A percentile compares a stretch with the other conserved stretches of the same genome.
These are phyloP conservation scores for Corchorus olitorius DNA, from an alignment of 345 rosid genomes.

Conservation along the genomic window DNA sequence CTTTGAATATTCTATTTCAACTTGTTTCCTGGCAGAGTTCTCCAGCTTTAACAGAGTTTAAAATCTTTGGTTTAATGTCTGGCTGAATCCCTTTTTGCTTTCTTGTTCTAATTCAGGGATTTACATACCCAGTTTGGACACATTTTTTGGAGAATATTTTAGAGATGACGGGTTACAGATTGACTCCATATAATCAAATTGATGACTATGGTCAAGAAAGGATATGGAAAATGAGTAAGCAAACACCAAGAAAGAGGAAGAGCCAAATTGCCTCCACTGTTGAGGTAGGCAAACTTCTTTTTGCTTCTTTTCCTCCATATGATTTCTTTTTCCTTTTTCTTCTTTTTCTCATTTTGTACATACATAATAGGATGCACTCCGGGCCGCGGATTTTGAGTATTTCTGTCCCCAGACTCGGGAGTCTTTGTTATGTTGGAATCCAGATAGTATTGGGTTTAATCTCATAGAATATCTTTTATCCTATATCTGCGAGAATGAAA, in stretches of 20 bases:
- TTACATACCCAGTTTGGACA: conserved; percentile 70
- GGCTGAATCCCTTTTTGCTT: conserved; percentile 17
- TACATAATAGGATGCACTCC: conserved; percentile 64
- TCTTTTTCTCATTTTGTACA: conserved; percentile 10
- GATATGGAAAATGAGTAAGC: conserved; percentile 84
- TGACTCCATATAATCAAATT: conserved; percentile 78
- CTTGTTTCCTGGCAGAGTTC: conserved; percentile 5
- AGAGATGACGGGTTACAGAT: conserved; percentile 68
- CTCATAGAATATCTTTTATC: conserved; percentile 73
- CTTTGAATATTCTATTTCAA: neutral
- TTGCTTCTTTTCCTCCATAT: conserved; percentile 13
- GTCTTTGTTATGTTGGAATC: conserved; percentile 89
- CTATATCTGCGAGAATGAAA: conserved; percentile 68
- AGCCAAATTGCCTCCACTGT: conserved; percentile 81
- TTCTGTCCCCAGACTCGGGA: conserved; percentile 62
- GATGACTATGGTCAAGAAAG: conserved; percentile 96
- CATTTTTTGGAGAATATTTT: conserved; percentile 81
- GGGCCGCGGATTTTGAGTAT: conserved; percentile 65
- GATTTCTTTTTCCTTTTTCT: conserved; percentile 1
- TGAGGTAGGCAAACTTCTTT: conserved; percentile 55
- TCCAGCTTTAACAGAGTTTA: neutral
- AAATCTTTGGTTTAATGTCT: neutral
- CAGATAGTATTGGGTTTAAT: conserved; percentile 92
- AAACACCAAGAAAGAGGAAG: conserved; percentile 81
- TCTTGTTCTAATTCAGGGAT: conserved; percentile 59